Percentiles rank a stretch among this genome's conserved stretches.
phyloP scores from a whole-genome alignment of 2,329 filamentous ascomycete species.

The Penicillium sp. region DNA sequence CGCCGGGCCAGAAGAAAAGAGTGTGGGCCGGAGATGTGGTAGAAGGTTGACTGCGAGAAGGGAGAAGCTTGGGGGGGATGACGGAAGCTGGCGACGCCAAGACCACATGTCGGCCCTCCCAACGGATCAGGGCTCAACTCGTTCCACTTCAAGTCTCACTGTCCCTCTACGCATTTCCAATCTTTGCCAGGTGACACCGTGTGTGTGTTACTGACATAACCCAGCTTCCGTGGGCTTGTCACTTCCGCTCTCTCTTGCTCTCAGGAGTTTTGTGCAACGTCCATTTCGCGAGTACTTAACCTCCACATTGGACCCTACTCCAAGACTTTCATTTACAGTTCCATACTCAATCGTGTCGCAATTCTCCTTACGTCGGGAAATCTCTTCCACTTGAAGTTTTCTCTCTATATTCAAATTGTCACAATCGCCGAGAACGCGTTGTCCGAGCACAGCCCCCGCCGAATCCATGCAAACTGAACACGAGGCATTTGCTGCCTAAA shows the following conservation, averaged over 20 bases:
- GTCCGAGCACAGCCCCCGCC: slow-evolving; percentile 20
- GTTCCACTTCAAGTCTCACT: slow-evolving; percentile 14
- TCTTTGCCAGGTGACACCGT: neutral
- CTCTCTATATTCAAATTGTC: neutral
- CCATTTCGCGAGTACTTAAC: slow-evolving; percentile 14
- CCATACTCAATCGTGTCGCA: neutral
- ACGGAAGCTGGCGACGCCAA: slow-evolving; percentile 28
- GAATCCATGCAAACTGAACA: slow-evolving; percentile 25
- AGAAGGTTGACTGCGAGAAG: slow-evolving; percentile 13
- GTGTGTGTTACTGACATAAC: neutral
- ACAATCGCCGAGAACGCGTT: neutral
- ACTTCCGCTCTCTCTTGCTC: neutral
- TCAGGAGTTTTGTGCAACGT: slow-evolving; percentile 7
- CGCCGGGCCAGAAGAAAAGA: slow-evolving; percentile 9
- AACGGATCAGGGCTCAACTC: slow-evolving; percentile 13
- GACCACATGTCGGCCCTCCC: slow-evolving; percentile 21
- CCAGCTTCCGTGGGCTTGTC: neutral
- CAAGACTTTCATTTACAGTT: slow-evolving; percentile 13
- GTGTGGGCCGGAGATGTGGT: slow-evolving; percentile 9
- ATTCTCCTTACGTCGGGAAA: neutral
- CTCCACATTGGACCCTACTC: slow-evolving; percentile 2
- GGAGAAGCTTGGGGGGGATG: slow-evolving; percentile 24
- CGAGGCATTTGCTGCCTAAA: slow-evolving; percentile 21
- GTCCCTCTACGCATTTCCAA: slow-evolving; percentile 3
- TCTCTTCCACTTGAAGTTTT: neutral